Evolutionary conservation across 345 rosid genomes (phyloP).

Genomic region (Aegle marmelos): DNA sequence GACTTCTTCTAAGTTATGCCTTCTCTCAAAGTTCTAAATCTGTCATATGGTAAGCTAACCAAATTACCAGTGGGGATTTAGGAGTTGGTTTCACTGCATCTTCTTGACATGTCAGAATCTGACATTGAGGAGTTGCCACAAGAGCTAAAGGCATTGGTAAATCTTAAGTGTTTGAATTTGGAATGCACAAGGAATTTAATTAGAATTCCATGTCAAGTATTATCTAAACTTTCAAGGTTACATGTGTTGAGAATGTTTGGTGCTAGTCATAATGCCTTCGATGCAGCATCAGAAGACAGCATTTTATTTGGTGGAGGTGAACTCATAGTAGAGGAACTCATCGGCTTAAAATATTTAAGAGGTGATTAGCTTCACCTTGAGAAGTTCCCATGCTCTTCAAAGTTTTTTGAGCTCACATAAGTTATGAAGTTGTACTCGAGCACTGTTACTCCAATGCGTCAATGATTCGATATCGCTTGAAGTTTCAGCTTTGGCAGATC

Average conservation of each 20-base stretch:
- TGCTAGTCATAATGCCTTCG: fast-evolving
- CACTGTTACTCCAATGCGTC: fast-evolving
- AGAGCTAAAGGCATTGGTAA: too few relatives aligned
- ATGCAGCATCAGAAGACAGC: not conserved
- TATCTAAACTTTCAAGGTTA: too few relatives aligned
- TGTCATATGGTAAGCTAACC: slow-evolving; percentile 5
- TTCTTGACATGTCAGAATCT: not conserved
- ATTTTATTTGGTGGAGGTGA: not conserved
- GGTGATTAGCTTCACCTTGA: not conserved
- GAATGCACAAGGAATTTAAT: too few relatives aligned
- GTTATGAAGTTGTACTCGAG: too few relatives aligned
- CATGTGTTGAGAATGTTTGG: too few relatives aligned
- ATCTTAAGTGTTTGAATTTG: too few relatives aligned
- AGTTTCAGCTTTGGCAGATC: too few relatives aligned
- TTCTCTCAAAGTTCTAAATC: slow-evolving; percentile 28
- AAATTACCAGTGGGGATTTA: slow-evolving; percentile 29
- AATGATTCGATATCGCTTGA: too few relatives aligned
- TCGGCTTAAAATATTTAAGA: not conserved
- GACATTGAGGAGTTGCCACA: fast-evolving
- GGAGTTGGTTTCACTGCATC: not conserved
- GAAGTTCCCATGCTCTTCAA: not conserved
- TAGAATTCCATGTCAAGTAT: too few relatives aligned
- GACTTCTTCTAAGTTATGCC: slow-evolving; percentile 23
- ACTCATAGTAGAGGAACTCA: not conserved
- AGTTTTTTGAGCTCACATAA: not conserved